Base-by-base conservation (phyloP, 108 stramenopile species). In the Chaetoceros muelleri region DNA sequence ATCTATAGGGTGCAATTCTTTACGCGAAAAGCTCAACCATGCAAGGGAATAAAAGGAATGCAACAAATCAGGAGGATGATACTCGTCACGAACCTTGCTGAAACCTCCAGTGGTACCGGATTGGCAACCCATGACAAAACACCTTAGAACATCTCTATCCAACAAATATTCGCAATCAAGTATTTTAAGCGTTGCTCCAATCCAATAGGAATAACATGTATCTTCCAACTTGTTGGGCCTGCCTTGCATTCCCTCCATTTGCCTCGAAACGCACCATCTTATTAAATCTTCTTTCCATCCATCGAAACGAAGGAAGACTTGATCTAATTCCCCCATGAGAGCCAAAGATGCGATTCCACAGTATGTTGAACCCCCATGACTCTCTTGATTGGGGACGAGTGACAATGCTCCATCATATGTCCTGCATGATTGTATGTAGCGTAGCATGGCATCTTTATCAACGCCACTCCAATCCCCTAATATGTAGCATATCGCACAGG, bases 171-270 rank as follows among this genome's bases (percentile, higher is more conserved):
- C 58, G 54, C 68, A 57, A 24, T 48, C 74, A 24, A 95, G 60
- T 2, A 90, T 46, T 22, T 64, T 55, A 53, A 95, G 53, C 21
- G 92, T 82, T 2, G 83, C 95, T 27, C 95, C 95, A 52, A 95
- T 84, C 92, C 95, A 95, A 68, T 87, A 95, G 17, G 79, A 79
- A 62, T 93, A 93, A 64, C 95, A 95, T 2, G 85, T 88, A 63
- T 95, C 95, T 52, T 81, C 70, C 24, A 60, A 57, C 68, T 95
- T 95, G 70, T 89, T 89, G 13, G 87, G 77, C 28, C 95, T 81
- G 19, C 95, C 92, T 60, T 84, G 82, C 79, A 88, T 78, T n/a
- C 87, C 87, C 7, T 67, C 75, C 1, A 66, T 30, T 67, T 85
- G 84, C 30, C 85, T 70, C 68, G 52, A 55, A 13, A 78, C 79